These are phyloP conservation scores for Microdochium bolleyi DNA, from an alignment of 2,329 filamentous ascomycete species.

Conservation along the genomic window DNA sequence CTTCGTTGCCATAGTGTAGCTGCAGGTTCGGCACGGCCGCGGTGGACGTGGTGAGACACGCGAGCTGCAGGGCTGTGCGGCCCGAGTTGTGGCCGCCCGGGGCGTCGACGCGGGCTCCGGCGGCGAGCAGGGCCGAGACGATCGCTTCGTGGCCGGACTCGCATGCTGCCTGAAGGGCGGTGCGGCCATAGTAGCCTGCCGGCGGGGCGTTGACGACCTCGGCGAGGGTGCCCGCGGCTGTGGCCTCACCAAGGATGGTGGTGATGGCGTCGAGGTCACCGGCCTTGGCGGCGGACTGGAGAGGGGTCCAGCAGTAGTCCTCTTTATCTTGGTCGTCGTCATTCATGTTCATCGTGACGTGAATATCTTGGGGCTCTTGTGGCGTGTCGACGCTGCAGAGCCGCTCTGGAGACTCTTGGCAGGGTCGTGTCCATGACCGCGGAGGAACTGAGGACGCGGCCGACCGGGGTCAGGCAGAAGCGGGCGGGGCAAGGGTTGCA, in stretches of 20 bases:
- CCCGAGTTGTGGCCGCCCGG: constrained; percentile 20
- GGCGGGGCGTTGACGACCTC: constrained; percentile 15
- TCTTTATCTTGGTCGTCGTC: constrained; percentile 9
- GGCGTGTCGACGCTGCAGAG: too few species aligned
- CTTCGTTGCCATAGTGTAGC: background rate
- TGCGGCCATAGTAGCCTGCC: constrained; percentile 15
- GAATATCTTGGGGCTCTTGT: too few species aligned
- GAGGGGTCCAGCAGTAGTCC: constrained; percentile 23
- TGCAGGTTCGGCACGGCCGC: constrained; percentile 5
- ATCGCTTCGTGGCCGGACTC: constrained; percentile 12
- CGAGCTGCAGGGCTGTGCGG: constrained; percentile 26
- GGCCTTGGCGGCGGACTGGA: constrained; percentile 23
- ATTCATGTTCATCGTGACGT: background rate
- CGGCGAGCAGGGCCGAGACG: constrained; percentile 9
- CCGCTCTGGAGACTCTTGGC: too few species aligned
- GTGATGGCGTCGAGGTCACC: constrained; percentile 18
- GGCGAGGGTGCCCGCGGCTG: constrained; percentile 7
- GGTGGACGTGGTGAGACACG: constrained; percentile 12
- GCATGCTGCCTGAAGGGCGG: constrained; percentile 19
- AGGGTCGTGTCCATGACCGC: too few species aligned
- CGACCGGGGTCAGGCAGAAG: too few species aligned
- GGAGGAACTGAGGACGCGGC: too few species aligned
- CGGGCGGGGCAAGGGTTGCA: too few species aligned
- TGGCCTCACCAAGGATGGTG: constrained; percentile 10
- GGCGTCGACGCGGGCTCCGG: constrained; percentile 14